Base-by-base conservation (phyloP, 2,329 filamentous ascomycete genomes). In the Polytolypa hystricis region DNA sequence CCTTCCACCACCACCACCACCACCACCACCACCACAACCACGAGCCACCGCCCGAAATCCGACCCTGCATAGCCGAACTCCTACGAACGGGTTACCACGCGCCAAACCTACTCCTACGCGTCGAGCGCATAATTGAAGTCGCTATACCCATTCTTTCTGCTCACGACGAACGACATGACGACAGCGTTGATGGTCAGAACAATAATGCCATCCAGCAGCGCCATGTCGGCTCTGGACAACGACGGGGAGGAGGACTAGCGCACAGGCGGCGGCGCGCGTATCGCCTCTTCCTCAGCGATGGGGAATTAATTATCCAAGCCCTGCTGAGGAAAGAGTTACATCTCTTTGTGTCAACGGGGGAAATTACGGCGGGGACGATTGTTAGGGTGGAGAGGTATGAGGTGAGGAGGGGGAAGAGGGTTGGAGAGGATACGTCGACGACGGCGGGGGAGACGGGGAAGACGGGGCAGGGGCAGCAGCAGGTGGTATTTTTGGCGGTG, bases 41-140 rank as follows among this genome's bases (percentile, higher is more conserved):
- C 11, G 16, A 1, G 4, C 33, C 9, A 19, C 33, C 21, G 21
- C 15, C 34, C 16, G 29, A 33, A 23, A 20, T 48, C 9, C 41
- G 37, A 9, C 51, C 51, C 37, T 53, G 50, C 31, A 45, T 55
- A 17, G 49, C 46, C n/a, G 51, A 53, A 42, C 44, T 54, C 12
- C 40, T 55, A 38, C 51, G 51, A 19, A 54, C 51, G 3, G 47
- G 46, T 10, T 41, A 52, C 12, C 42, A 47, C 30, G 51, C 51
- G 3, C 35, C 44, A 11, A 40, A 42, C 15, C 43, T 54, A 9
- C 18, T 46, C 18, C 46, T 55, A 14, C 46, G 48, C 23, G 47
- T 54, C 30, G 50, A 53, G 31, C 48, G 48, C 23, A 44, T 53
- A 20, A 44, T 46, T 35, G 42, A 46, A 20, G 38, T 41, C 7